Evolutionary conservation across 2,329 filamentous ascomycete genomes (phyloP).

Genomic region (Stenocarpella maydis): DNA sequence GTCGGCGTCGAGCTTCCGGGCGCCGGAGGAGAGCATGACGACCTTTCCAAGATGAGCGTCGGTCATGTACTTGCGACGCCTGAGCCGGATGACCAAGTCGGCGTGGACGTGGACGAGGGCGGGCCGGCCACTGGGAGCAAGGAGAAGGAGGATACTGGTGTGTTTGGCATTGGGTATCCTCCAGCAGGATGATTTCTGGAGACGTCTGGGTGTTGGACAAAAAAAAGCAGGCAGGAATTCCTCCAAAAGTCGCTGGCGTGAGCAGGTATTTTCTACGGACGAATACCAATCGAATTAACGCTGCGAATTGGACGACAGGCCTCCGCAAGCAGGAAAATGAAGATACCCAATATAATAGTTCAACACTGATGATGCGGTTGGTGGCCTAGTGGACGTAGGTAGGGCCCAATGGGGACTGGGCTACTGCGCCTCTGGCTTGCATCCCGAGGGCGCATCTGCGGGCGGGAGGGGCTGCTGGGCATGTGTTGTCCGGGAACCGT

Average conservation of each 20-base stretch:
- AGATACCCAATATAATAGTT: slow-evolving; percentile 25
- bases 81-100: slow-evolving; percentile 25
- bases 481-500: too few species aligned
- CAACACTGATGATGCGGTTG: too few species aligned
- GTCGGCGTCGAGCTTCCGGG: slow-evolving; percentile 24
- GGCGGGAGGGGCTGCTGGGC: too few species aligned
- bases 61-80: slow-evolving; percentile 37
- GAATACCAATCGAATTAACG: background rate
- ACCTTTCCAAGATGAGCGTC: slow-evolving; percentile 38
- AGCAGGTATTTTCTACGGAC: background rate
- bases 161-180: slow-evolving; percentile 1
- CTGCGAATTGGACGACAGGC: background rate
- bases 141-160: slow-evolving; percentile 9
- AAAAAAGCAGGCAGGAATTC: background rate
- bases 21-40: slow-evolving; percentile 22
- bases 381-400: too few species aligned
- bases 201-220: background rate
- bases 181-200: background rate
- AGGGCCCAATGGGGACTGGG: too few species aligned
- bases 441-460: too few species aligned
- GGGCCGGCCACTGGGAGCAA: background rate
- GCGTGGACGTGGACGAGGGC: background rate
- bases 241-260: background rate
- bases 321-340: background rate
- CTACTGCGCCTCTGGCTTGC: too few species aligned